Percentiles rank a stretch among this genome's conserved stretches.
phyloP scores from a whole-genome alignment of 2,329 filamentous ascomycete species.

The Biscogniauxia sp. region DNA sequence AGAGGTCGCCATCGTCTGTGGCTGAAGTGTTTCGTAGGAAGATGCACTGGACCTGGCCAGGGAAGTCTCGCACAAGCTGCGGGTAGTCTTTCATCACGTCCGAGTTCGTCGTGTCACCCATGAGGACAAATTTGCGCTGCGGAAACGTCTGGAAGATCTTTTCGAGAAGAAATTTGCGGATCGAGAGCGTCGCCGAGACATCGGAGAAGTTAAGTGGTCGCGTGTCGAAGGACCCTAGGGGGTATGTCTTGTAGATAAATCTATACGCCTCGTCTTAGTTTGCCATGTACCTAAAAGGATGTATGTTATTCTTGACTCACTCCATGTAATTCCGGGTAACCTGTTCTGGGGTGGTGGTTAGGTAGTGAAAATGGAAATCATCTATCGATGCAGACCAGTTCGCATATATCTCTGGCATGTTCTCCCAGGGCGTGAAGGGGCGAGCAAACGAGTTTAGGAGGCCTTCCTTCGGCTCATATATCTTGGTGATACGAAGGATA shows the following conservation, averaged over 20 bases:
- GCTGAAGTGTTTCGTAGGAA: slow-evolving; percentile 71
- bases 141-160: slow-evolving; percentile 76
- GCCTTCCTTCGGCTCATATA: slow-evolving; percentile 72
- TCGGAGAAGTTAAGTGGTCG: slow-evolving; percentile 79
- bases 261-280: slow-evolving; percentile 13
- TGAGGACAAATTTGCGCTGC: slow-evolving; percentile 69
- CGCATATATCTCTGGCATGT: slow-evolving; percentile 77
- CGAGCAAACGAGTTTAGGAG: slow-evolving; percentile 74
- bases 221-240: slow-evolving; percentile 74
- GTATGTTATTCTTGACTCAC: slow-evolving; percentile 24
- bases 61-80: slow-evolving; percentile 62
- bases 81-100: slow-evolving; percentile 70
- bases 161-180: slow-evolving; percentile 67
- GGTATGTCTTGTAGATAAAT: slow-evolving; percentile 76
- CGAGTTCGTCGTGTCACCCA: slow-evolving; percentile 74
- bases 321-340: slow-evolving; percentile 76
- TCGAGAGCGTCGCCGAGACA: slow-evolving; percentile 65
- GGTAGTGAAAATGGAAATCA: slow-evolving; percentile 75
- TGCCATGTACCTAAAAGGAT: background rate
- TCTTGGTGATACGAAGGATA: slow-evolving; percentile 77
- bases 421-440: slow-evolving; percentile 68
- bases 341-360: slow-evolving; percentile 79
- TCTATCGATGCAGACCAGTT: slow-evolving; percentile 69
- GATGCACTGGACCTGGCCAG: slow-evolving; percentile 73
- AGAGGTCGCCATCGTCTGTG: slow-evolving; percentile 64